Evolutionary conservation across 2,329 filamentous ascomycete genomes (phyloP).

Genomic region (Kalmusia sp.): DNA sequence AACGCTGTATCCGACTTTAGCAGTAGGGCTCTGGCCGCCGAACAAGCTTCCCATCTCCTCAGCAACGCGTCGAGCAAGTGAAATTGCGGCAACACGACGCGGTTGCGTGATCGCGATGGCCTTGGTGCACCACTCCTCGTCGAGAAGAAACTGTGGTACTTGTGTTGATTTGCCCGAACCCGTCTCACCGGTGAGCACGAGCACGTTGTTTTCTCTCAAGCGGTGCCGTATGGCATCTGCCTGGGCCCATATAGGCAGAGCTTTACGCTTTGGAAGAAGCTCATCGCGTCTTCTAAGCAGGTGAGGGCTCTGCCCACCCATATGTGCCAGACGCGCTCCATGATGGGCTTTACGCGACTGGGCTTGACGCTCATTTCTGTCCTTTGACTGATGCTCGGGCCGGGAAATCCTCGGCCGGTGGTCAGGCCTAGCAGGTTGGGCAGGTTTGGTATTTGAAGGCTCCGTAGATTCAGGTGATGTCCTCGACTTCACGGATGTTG

Average conservation of each 20-base stretch:
- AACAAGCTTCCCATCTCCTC: slow-evolving; percentile 77
- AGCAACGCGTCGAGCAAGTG: slow-evolving; percentile 85
- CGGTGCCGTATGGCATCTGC: slow-evolving; percentile 71
- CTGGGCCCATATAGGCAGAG: slow-evolving; percentile 82
- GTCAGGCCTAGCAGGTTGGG: background rate
- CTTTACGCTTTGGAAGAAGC: slow-evolving; percentile 63
- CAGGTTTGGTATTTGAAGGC: background rate
- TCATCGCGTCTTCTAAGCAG: slow-evolving; percentile 54
- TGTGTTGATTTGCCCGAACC: slow-evolving; percentile 98
- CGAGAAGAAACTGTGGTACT: slow-evolving; percentile 85
- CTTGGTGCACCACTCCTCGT: slow-evolving; percentile 81
- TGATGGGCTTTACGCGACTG: background rate
- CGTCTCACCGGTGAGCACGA: slow-evolving; percentile 90
- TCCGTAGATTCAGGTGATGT: background rate
- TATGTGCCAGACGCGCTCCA: background rate
- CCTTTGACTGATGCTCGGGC: background rate
- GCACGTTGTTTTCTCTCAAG: slow-evolving; percentile 71
- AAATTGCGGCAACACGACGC: slow-evolving; percentile 90
- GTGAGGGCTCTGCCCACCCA: slow-evolving; percentile 12
- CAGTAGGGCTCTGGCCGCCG: slow-evolving; percentile 64
- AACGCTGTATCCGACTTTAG: slow-evolving; percentile 88
- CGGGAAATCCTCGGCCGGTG: background rate
- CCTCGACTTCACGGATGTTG: background rate
- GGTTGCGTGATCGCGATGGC: slow-evolving; percentile 91
- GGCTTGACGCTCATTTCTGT: background rate